Base-by-base conservation (phyloP, 2,329 filamentous ascomycete species). In the Sphaerulina musiva region DNA sequence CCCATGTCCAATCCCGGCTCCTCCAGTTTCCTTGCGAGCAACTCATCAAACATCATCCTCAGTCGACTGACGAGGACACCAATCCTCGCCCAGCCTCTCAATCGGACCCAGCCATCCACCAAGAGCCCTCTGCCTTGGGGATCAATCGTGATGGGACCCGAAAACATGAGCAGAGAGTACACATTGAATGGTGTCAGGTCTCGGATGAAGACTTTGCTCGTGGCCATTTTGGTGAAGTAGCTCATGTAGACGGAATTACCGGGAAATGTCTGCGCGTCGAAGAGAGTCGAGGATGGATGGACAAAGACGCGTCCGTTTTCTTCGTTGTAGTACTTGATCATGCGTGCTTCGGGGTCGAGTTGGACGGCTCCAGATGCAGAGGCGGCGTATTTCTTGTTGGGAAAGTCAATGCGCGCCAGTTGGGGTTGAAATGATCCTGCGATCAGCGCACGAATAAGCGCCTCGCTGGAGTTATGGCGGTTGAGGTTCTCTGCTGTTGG, bases 171-270 rank as follows among this genome's bases (percentile, higher is more conserved):
- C 34, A 96, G 76, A 0, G 86, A 86, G 69, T 92, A 97, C 0
- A 87, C 84, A 66, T 95, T 96, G 71, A 96, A 92, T 1, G 93
- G 93, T 11, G 92, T 97, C 45, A 96, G 73, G 66, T 97, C 92
- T 20, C 92, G 78, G 23, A 97, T 83, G 68, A 95, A 97, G 2
- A 95, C 82, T 74, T 97, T 97, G 68, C 82, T 87, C 1, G 91
- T 97, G 3, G 87, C 84, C 74, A 97, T 93, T 72, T 95, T 90
- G 49, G 81, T 87, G 70, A 96, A 96, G 70, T 95, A 97, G 50
- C 84, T 86, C 69, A 98, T 76, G 70, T 92, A 97, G 1, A 82
- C 79, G 4, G 86, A 85, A 48, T 84, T 82, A 6, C 80, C 84
- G 2, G 87, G 81, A 67, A 95, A 95, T 0, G 78, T 80, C 67